A percentile compares a stretch with the other conserved stretches of the same genome.
Evolutionary conservation across 192 early-diverging fungal species (phyloP).

Genomic region (Coemansia sp.): DNA sequence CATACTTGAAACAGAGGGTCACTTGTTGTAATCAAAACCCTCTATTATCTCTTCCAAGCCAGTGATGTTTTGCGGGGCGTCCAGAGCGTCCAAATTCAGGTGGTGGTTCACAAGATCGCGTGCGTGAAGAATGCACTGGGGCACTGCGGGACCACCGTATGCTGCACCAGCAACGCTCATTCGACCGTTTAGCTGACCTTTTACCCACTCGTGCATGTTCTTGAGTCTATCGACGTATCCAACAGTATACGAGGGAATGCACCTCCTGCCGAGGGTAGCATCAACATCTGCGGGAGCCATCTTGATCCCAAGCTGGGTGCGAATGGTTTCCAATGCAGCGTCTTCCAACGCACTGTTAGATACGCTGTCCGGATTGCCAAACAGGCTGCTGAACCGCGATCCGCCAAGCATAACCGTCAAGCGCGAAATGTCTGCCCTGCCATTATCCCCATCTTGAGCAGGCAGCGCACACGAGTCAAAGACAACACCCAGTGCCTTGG

Average conservation of each 20-base stretch:
- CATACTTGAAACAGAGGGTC: too few species aligned
- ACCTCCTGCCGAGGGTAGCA: constrained; percentile 64
- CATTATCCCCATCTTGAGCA: constrained; percentile 56
- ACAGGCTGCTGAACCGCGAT: constrained; percentile 61
- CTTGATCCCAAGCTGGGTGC: constrained; percentile 61
- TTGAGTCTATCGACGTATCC: constrained; percentile 72
- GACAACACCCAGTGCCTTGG: constrained; percentile 70
- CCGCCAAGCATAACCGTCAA: constrained; percentile 94
- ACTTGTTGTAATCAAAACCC: constrained; percentile 21
- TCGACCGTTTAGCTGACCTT: constrained; percentile 52
- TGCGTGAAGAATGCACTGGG: constrained; percentile 74
- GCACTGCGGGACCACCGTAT: constrained; percentile 82
- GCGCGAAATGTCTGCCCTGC: constrained; percentile 43
- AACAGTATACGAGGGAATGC: constrained; percentile 88
- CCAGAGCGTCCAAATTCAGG: constrained; percentile 45
- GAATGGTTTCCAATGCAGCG: constrained; percentile 61
- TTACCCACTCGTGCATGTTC: constrained; percentile 60
- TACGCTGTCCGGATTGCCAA: constrained; percentile 41
- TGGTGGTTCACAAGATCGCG: constrained; percentile 61
- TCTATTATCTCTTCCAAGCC: constrained; percentile 43
- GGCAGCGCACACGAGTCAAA: constrained; percentile 84
- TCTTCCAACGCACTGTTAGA: constrained; percentile 22
- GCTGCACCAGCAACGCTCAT: constrained; percentile 78
- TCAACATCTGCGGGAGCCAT: constrained; percentile 48
- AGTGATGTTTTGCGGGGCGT: constrained; percentile 28